A percentile compares a stretch with the other conserved stretches of the same genome.
These are phyloP conservation scores for Naganishia albida DNA, from an alignment of 1,284 basidiomycete species.

Conservation along the genomic window DNA sequence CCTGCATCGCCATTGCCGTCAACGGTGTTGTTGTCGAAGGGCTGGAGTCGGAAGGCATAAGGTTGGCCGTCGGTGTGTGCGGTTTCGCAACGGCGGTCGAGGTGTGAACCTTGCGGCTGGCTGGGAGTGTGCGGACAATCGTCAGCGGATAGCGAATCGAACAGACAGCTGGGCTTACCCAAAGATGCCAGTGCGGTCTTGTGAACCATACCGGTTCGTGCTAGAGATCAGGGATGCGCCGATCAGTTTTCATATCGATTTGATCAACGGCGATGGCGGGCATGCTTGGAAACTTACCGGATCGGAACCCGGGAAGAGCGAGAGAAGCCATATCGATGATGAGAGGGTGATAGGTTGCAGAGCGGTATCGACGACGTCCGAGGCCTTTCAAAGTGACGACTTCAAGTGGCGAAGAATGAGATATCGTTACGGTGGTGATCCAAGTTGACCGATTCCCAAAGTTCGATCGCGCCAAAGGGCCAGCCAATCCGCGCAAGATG, in stretches of 20 bases:
- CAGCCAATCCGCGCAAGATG: conserved; percentile 25
- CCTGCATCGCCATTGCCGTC: conserved; percentile 63
- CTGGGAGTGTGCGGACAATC: background rate
- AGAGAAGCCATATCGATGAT: conserved; percentile 24
- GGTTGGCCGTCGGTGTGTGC: conserved; percentile 26
- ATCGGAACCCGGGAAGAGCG: conserved; percentile 28
- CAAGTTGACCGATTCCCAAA: background rate
- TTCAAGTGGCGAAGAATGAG: background rate
- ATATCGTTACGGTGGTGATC: background rate
- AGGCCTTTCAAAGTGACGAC: background rate
- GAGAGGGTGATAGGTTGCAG: too few species aligned
- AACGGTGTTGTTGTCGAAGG: conserved; percentile 49
- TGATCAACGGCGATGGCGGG: background rate
- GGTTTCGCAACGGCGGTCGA: conserved; percentile 21
- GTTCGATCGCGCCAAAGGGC: conserved; percentile 1
- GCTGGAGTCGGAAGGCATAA: conserved; percentile 29
- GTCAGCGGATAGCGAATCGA: background rate
- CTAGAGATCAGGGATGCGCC: background rate
- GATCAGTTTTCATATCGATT: background rate
- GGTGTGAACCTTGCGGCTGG: conserved; percentile 18
- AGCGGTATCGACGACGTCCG: too few species aligned
- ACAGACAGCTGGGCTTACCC: background rate
- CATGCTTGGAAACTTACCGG: conserved; percentile 7
- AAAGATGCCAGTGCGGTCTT: conserved; percentile 9
- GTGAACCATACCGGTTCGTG: conserved; percentile 16